phyloP scores from a whole-genome alignment of 768 basidiomycete species.

The Collybia nuda region DNA sequence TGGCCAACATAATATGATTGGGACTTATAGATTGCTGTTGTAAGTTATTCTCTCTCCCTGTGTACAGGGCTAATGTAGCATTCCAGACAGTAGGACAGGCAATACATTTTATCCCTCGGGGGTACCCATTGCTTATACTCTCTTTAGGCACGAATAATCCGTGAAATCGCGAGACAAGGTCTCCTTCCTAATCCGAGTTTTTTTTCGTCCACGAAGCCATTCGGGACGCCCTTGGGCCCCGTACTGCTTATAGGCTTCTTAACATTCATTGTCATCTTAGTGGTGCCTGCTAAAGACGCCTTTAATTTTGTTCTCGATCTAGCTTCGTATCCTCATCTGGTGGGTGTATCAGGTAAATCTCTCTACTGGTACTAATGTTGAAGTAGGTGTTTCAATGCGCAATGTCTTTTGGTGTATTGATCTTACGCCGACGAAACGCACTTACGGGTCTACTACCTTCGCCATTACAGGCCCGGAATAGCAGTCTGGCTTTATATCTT shows the following conservation, averaged over 20 bases:
- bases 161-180: slow-evolving; percentile 54
- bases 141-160: slow-evolving; percentile 38
- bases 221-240: slow-evolving; percentile 47
- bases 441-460: slow-evolving; percentile 19
- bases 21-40: slow-evolving; percentile 26
- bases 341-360: slow-evolving; percentile 21
- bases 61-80: background rate
- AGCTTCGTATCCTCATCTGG: slow-evolving; percentile 36
- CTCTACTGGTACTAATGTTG: slow-evolving; percentile 19
- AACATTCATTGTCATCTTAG: slow-evolving; percentile 40
- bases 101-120: background rate
- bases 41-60: slow-evolving; percentile 9
- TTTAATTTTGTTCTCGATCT: slow-evolving; percentile 40
- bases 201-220: slow-evolving; percentile 47
- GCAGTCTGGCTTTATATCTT: slow-evolving; percentile 22
- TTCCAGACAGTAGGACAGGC: slow-evolving; percentile 28
- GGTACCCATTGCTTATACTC: background rate
- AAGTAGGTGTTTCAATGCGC: slow-evolving; percentile 28
- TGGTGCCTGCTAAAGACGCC: slow-evolving; percentile 32
- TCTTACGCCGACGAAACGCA: slow-evolving; percentile 23
- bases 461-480: slow-evolving; percentile 23
- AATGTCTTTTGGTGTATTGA: slow-evolving; percentile 30
- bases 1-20: too few species aligned
- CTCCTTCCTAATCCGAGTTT: slow-evolving; percentile 47
- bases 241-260: slow-evolving; percentile 37